phyloP scores from a whole-genome alignment of 768 basidiomycete species.

The Chalciporus pseudorubinellus region DNA sequence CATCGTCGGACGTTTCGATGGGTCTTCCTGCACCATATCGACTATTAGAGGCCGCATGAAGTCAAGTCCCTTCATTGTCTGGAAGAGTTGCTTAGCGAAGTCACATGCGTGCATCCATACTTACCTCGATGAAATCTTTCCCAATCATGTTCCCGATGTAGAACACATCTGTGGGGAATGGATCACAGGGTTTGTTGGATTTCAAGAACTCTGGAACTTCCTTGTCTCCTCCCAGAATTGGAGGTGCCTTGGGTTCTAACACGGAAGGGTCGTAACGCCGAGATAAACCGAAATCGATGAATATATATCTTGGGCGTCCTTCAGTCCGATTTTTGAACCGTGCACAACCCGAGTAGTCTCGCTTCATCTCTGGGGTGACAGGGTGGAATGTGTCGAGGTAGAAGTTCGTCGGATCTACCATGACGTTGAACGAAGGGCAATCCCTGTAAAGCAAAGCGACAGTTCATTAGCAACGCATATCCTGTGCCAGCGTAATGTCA shows the following conservation, averaged over 20 bases:
- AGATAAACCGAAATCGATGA: slow-evolving; percentile 34
- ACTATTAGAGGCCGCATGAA: slow-evolving; percentile 33
- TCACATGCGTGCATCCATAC: background rate
- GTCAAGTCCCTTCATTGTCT: slow-evolving; percentile 7
- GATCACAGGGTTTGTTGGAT: slow-evolving; percentile 23
- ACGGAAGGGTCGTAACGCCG: slow-evolving; percentile 15
- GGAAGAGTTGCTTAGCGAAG: background rate
- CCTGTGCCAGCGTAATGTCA: background rate
- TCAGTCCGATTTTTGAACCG: slow-evolving; percentile 23
- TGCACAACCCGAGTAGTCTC: background rate
- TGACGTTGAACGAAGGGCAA: slow-evolving; percentile 28
- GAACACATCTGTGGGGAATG: slow-evolving; percentile 43
- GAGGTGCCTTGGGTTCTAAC: slow-evolving; percentile 26
- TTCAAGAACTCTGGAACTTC: slow-evolving; percentile 36
- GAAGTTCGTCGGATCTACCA: slow-evolving; percentile 23
- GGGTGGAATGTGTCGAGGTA: slow-evolving; percentile 19
- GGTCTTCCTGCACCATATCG: slow-evolving; percentile 38
- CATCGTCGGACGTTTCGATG: slow-evolving; percentile 33
- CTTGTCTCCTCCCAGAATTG: slow-evolving; percentile 39
- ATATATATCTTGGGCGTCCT: slow-evolving; percentile 10
- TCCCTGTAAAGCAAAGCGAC: slow-evolving; percentile 14
- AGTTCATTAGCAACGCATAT: background rate
- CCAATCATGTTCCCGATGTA: slow-evolving; percentile 38
- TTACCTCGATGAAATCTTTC: slow-evolving; percentile 30
- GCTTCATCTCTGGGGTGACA: background rate